phyloP scores from a whole-genome alignment of 1,284 basidiomycete genomes.

The Irpex sp. region DNA sequence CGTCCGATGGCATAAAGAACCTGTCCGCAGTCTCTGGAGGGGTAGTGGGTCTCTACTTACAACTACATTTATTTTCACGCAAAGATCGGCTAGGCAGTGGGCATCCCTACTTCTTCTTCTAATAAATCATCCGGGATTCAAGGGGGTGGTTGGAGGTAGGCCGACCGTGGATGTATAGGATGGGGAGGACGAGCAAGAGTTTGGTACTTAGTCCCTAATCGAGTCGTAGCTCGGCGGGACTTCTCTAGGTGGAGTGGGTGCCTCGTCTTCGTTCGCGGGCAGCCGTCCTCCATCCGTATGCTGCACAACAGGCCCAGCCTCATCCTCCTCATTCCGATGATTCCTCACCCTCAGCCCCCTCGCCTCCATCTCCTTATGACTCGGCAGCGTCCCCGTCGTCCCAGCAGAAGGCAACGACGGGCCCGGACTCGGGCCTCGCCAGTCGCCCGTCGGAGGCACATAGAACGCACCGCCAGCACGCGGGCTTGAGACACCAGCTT shows the following conservation, averaged over 20 bases:
- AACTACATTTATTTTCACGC: neutral
- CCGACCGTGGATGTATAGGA: neutral
- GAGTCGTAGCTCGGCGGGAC: slow-evolving; percentile 34
- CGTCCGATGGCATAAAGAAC: neutral
- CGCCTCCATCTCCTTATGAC: slow-evolving; percentile 31
- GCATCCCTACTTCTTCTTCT: neutral
- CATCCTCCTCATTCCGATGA: slow-evolving; percentile 7
- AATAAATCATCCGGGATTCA: neutral
- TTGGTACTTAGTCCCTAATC: slow-evolving; percentile 17
- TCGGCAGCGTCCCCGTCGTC: slow-evolving; percentile 20
- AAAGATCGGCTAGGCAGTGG: neutral
- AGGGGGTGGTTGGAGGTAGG: neutral
- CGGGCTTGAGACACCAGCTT: slow-evolving; percentile 9
- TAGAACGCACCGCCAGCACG: slow-evolving; percentile 8
- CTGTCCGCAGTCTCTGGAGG: neutral
- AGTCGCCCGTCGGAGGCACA: slow-evolving; percentile 14
- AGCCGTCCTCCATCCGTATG: slow-evolving; percentile 28
- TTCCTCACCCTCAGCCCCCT: slow-evolving; percentile 22
- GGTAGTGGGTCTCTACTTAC: neutral
- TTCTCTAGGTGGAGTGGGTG: slow-evolving; percentile 23
- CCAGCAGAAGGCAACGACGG: slow-evolving; percentile 20
- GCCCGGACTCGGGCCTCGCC: slow-evolving; percentile 25
- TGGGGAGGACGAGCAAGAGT: neutral
- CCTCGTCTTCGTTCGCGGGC: slow-evolving; percentile 19
- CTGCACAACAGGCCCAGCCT: slow-evolving; percentile 17